Evolutionary conservation across 2,329 filamentous ascomycete species (phyloP), one percentile per base, ranked within the genome.

Genomic region (Emmonsiellopsis sp.): DNA sequence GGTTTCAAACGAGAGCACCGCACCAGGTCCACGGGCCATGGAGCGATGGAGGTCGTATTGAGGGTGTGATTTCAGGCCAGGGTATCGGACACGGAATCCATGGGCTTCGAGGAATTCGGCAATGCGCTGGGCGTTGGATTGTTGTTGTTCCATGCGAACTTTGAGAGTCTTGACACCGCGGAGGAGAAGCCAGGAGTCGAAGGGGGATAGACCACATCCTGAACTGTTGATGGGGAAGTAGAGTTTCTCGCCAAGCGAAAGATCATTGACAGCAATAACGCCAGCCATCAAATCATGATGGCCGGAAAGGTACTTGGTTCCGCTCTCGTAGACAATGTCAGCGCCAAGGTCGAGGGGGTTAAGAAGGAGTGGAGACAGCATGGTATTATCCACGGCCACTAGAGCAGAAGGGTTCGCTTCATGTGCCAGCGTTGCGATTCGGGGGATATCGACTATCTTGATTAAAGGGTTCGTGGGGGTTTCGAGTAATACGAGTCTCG

Each of bases 231-330:
- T 96, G 54, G 89, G 92, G 73, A 96, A 97, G 76, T 87, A 98
- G 61, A 98, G 83, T 66, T 87, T 89, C 64, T 98, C 90, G 46
- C 86, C 91, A 31, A 98, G 76, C 2, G 82, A 75, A 4, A 82
- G 70, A 65, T 95, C 86, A 68, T 97, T 97, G 70, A 91, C 83
- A 20, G 91, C 93, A 60, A 98, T 87, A 32, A 98, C 90, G 58
- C 94, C 93, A 8, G 93, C 93, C 93, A 98, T 98, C 67, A 98
- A 86, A 68, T 98, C 94, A 76, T 98, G 93, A 70, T 98, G 93
- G 34, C 93, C 93, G 1, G 91, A 97, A 5, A 98, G 79, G 66
- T 98, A 98, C 71, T 98, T 98, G 26, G 93, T 98, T 53, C 93
- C 93, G 30, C 88, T 95, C 75, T 98, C 93, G 72, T 98, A 98